Conservation (phyloP, 2,329 filamentous ascomycete genomes). For the Trichoderma sp. region DNA sequence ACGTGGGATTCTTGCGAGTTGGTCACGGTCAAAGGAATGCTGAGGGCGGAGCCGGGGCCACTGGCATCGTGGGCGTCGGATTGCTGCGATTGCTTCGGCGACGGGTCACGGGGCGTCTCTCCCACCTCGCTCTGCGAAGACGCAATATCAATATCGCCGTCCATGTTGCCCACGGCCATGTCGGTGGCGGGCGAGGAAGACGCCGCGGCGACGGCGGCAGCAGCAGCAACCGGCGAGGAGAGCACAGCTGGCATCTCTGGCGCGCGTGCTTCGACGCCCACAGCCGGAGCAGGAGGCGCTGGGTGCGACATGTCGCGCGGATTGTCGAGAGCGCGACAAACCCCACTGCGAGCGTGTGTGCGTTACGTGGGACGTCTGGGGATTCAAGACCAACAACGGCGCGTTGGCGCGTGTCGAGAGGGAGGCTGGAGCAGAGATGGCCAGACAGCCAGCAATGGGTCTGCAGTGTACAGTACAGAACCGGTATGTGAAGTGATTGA, state of each 20-base stretch:
- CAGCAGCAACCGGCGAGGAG: conserved; percentile 2
- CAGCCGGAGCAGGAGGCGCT: conserved; percentile 5
- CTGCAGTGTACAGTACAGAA: not conserved
- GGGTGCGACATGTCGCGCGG: conserved; percentile 26
- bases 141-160: not conserved
- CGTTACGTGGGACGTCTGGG: not conserved
- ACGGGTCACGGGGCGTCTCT: conserved; percentile 7
- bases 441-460: not conserved
- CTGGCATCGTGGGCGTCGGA: conserved; percentile 10
- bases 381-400: not conserved
- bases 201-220: conserved; percentile 4
- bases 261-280: conserved; percentile 2
- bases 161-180: conserved; percentile 12
- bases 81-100: conserved; percentile 8
- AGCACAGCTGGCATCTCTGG: conserved; percentile 6
- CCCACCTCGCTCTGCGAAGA: conserved; percentile 10
- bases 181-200: conserved; percentile 7
- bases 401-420: conserved; percentile 12
- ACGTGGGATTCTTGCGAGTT: conserved; percentile 33
- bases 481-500: not conserved
- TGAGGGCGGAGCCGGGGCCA: conserved; percentile 22
- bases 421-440: not conserved
- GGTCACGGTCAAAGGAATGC: conserved; percentile 25
- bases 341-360: conserved; percentile 21
- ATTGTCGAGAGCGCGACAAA: conserved; percentile 22